These are phyloP conservation scores for Eucalyptus sp. DNA, from an alignment of 345 rosid genomes.

Conservation along the genomic window DNA sequence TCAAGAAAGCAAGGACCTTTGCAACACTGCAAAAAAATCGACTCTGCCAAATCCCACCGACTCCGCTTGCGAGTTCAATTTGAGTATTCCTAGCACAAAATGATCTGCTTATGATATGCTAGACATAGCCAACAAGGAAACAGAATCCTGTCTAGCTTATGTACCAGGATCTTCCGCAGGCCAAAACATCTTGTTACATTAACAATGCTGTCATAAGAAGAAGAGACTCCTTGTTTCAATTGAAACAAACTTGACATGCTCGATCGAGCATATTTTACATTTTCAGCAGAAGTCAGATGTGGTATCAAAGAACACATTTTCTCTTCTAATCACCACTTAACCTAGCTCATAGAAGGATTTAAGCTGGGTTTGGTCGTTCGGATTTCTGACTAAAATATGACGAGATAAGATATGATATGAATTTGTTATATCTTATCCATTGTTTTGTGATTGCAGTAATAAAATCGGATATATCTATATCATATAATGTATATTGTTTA, in stretches of 20 bases:
- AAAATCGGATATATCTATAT: too few species aligned
- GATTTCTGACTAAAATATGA: accelerated
- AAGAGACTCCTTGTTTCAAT: background rate
- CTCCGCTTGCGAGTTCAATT: background rate
- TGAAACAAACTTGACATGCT: background rate
- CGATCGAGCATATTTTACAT: background rate
- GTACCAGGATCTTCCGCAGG: background rate
- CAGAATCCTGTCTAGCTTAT: background rate
- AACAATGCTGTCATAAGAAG: background rate
- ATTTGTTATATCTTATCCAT: too few species aligned
- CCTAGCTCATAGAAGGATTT: background rate
- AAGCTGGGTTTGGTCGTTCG: too few species aligned
- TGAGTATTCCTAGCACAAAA: background rate
- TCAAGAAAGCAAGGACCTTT: background rate
- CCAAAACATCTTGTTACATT: background rate
- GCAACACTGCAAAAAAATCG: background rate
- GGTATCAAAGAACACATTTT: background rate
- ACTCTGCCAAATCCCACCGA: background rate
- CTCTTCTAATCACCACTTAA: background rate
- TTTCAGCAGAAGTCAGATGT: background rate
- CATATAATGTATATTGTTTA: too few species aligned
- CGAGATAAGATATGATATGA: too few species aligned
- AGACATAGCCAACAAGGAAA: background rate
- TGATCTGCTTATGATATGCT: background rate
- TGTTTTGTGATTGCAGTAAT: too few species aligned